Evolutionary conservation across 2,329 filamentous ascomycete genomes (phyloP).

Genomic region (Berkeleyomyces rouxiae): DNA sequence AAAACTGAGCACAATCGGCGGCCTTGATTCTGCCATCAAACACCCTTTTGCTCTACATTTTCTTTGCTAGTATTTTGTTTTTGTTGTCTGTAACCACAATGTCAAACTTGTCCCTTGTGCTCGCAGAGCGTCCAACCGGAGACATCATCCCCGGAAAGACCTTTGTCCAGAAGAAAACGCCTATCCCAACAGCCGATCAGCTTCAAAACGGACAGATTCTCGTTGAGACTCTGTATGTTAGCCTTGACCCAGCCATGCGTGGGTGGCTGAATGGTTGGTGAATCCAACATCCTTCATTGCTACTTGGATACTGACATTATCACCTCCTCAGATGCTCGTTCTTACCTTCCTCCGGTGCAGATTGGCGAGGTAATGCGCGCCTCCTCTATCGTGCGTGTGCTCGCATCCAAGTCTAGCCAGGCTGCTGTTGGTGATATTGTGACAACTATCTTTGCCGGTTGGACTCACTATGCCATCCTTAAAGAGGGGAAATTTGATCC

Average conservation of each 20-base stretch:
- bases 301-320: not conserved
- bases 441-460: conserved; percentile 34
- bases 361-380: conserved; percentile 56
- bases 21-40: no score
- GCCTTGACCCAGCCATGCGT: conserved; percentile 61
- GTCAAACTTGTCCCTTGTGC: conserved; percentile 33
- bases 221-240: conserved; percentile 44
- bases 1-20: no score
- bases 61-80: not conserved
- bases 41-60: not conserved
- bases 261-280: conserved; percentile 46
- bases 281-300: not conserved
- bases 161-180: conserved; percentile 18
- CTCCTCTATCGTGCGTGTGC: conserved; percentile 39
- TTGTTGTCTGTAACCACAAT: not conserved
- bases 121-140: conserved; percentile 45
- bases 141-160: conserved; percentile 44
- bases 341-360: conserved; percentile 52
- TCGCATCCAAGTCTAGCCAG: conserved; percentile 39
- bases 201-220: conserved; percentile 50
- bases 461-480: conserved; percentile 49
- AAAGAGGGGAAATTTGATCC: conserved; percentile 32
- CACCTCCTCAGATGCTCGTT: conserved; percentile 24
- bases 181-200: conserved; percentile 33
- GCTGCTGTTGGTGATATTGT: conserved; percentile 43